Conservation (phyloP, 441 rosid genomes). For the Gossypium schwendimanii region DNA sequence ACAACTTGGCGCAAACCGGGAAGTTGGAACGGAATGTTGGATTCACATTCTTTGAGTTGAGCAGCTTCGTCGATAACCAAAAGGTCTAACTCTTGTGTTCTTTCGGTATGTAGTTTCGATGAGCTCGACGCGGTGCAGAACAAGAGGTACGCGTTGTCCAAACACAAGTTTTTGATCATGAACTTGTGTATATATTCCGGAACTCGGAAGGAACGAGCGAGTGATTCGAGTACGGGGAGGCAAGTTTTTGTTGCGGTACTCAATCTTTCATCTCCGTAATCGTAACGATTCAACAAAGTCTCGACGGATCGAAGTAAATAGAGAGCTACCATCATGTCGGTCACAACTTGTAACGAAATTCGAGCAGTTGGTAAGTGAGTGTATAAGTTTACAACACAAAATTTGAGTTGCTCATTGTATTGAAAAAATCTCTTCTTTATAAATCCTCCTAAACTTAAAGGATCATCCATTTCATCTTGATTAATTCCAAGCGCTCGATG, state of each 20-base stretch:
- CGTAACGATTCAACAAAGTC: background rate
- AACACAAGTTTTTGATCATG: conserved; percentile 16
- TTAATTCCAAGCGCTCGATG: background rate
- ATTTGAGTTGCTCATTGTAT: background rate
- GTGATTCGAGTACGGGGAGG: conserved; percentile 14
- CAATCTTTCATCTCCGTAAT: background rate
- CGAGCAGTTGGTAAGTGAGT: conserved; percentile 28
- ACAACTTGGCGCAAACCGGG: conserved; percentile 32
- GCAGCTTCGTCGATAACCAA: conserved; percentile 51
- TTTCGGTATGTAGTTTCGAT: conserved; percentile 13
- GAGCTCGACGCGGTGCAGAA: conserved; percentile 45
- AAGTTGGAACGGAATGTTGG: conserved; percentile 43
- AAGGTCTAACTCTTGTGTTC: conserved; percentile 16
- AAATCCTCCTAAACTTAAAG: conserved; percentile 14
- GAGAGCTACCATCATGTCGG: conserved; percentile 12
- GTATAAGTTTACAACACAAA: conserved; percentile 18
- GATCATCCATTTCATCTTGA: background rate
- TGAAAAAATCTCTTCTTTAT: conserved; percentile 6
- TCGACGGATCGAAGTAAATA: conserved; percentile 11
- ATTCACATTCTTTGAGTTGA: conserved; percentile 56
- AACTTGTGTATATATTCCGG: background rate
- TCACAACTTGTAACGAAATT: conserved; percentile 16
- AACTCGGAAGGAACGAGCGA: conserved; percentile 3
- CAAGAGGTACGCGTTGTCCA: conserved; percentile 26
- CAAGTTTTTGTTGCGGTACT: background rate